phyloP scores from a whole-genome alignment of 2,329 filamentous ascomycete species.

The Phialophora verrucosa region DNA sequence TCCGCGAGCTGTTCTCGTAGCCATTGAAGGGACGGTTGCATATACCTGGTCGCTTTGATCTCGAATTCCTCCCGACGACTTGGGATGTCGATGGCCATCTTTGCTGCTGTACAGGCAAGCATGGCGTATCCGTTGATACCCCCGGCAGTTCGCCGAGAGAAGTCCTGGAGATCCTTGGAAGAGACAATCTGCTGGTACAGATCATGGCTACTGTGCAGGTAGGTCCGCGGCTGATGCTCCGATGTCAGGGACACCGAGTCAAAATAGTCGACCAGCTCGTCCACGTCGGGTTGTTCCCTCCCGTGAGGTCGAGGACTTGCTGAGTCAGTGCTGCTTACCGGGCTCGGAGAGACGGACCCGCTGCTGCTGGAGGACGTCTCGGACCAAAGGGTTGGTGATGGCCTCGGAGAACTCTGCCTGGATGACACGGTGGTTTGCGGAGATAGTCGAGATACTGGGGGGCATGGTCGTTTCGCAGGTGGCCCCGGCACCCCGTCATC shows the following conservation, averaged over 20 bases:
- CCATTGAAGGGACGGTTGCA: slow-evolving; percentile 18
- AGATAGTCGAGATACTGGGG: background rate
- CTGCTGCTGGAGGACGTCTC: slow-evolving; percentile 2
- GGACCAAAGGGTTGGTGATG: background rate
- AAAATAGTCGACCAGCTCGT: slow-evolving; percentile 17
- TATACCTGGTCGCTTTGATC: slow-evolving; percentile 18
- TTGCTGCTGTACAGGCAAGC: slow-evolving; percentile 18
- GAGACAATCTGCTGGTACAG: slow-evolving; percentile 17
- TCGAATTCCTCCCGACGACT: slow-evolving; percentile 18
- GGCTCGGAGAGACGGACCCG: background rate
- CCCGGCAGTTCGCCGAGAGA: background rate
- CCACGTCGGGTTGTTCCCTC: slow-evolving; percentile 5
- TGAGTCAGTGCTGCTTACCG: background rate
- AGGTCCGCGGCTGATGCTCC: background rate
- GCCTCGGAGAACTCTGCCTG: slow-evolving; percentile 11
- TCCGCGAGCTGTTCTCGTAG: slow-evolving; percentile 14
- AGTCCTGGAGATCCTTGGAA: slow-evolving; percentile 6
- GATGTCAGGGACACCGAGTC: slow-evolving; percentile 2
- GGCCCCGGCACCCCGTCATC: slow-evolving; percentile 8
- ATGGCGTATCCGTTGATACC: slow-evolving; percentile 13
- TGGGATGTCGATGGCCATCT: slow-evolving; percentile 12
- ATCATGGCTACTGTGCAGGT: slow-evolving; percentile 1
- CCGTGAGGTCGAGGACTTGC: background rate
- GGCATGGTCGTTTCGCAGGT: background rate
- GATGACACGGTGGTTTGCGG: background rate